Conservation (phyloP, 2,329 filamentous ascomycete species). For the Aspergillus terreus region DNA sequence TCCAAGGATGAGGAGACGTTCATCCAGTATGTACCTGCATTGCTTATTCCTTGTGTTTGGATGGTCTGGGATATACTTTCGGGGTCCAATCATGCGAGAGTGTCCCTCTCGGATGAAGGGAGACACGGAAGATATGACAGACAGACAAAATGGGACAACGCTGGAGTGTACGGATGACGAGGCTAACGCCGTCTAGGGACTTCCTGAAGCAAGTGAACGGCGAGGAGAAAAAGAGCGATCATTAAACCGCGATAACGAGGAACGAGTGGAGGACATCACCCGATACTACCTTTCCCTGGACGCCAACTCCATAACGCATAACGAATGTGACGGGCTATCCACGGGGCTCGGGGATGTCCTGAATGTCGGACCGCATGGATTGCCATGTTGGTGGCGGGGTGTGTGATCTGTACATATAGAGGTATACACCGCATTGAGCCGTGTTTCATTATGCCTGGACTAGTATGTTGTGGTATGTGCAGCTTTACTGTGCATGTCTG, state of each 20-base stretch:
- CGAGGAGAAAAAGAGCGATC: conserved; percentile 45
- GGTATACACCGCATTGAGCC: conserved; percentile 20
- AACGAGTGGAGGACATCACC: conserved; percentile 9
- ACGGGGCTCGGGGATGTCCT: conserved; percentile 3
- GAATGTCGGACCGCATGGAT: conserved; percentile 2
- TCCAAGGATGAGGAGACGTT: conserved; percentile 67
- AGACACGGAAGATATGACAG: background rate
- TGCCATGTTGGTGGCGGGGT: conserved; percentile 5
- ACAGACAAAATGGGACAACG: background rate
- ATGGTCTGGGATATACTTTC: background rate
- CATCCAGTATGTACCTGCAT: conserved; percentile 54
- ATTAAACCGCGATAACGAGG: conserved; percentile 22
- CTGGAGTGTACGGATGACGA: background rate
- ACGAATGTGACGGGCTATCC: background rate
- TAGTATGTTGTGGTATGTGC: too few species aligned
- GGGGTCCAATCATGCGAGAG: background rate
- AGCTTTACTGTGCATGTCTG: too few species aligned
- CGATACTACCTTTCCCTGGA: background rate
- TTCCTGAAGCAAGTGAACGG: conserved; percentile 50
- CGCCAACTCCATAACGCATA: background rate
- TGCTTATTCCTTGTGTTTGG: background rate
- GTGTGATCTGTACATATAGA: conserved; percentile 28
- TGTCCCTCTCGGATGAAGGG: background rate
- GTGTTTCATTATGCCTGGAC: conserved; percentile 5
- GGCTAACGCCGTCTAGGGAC: conserved; percentile 33